Evolutionary conservation across 2,329 filamentous ascomycete species (phyloP), one percentile per base, ranked within the genome.

Genomic region (Nemania bipapillata): DNA sequence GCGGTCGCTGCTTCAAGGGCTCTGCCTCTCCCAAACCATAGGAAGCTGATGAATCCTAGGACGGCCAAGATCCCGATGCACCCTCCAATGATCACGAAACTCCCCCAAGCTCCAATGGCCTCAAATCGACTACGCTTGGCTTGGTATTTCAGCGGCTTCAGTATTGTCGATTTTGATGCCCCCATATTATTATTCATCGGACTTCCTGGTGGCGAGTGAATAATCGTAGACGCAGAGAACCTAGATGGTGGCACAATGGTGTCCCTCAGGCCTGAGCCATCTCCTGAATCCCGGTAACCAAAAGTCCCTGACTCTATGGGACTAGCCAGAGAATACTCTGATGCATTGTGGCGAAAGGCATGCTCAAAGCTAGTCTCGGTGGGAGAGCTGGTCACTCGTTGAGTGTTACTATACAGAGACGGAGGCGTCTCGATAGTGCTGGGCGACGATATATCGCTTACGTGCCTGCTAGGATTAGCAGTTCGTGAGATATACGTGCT

Each of bases 21-120:
- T 4, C 47, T 42, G 1, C 58, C 58, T 11, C 26, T 2, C n/a
- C 58, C 47, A 9, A 20, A 28, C 58, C 58, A 61, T n/a, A 61
- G 4, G 17, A 61, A 61, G 4, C 30, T 53, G 22, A 61, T 8
- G 35, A 61, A 61, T 15, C 47, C 30, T 9, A 61, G 3, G 26
- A 32, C 32, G 17, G 32, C 24, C 3, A 61, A 20, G 8, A 22
- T n/a, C 8, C 7, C 24, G 5, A 61, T 1, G 20, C 32, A 12
- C 1, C 58, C 58, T 2, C n/a, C 15, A 8, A 30, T 20, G 15
- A 61, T 20, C 2, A 22, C 32, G 37, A 53, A 9, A 11, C 26
- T n/a, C n/a, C 58, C 58, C 4, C 4, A 30, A 7, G 4, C 28
- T 4, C 57, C 57, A 22, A 60, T 50, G 9, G 57, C 11, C 37